These are phyloP conservation scores for Plantago ovata DNA, from an alignment of 257 asterid genomes.

Conservation along the genomic window DNA sequence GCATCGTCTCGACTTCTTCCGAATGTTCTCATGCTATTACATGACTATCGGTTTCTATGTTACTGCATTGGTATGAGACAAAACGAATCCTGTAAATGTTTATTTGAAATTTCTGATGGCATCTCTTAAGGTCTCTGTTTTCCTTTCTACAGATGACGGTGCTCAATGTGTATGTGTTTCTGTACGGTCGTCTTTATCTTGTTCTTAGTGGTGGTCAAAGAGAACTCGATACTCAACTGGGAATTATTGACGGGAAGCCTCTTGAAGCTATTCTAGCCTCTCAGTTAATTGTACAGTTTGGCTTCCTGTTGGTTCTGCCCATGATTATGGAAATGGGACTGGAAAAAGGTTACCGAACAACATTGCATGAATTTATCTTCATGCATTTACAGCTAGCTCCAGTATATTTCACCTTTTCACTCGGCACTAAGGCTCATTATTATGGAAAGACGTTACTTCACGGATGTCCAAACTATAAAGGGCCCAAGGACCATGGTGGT, in stretches of 20 bases:
- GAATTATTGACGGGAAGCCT: constrained; percentile 53
- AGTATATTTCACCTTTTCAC: constrained; percentile 90
- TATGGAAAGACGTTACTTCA: constrained; percentile 91
- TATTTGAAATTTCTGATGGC: constrained; percentile 6
- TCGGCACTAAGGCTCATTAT: constrained; percentile 91
- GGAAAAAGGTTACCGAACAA: constrained; percentile 88
- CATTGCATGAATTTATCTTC: constrained; percentile 77
- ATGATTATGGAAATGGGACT: constrained; percentile 99
- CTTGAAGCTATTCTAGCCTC: constrained; percentile 91
- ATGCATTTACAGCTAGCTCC: constrained; percentile 97
- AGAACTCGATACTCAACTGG: constrained; percentile 60
- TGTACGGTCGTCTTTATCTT: constrained; percentile 94
- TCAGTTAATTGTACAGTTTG: constrained; percentile 91
- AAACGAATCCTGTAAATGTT: constrained; percentile 2
- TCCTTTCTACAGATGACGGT: constrained; percentile 74
- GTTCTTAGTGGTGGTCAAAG: constrained; percentile 91
- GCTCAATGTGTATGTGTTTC: constrained; percentile 88
- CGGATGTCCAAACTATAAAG: constrained; percentile 79
- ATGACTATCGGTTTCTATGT: constrained; percentile 93
- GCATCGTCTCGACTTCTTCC: constrained; percentile 93
- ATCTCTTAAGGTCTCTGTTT: constrained; percentile 19
- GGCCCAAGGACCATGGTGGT: constrained; percentile 93
- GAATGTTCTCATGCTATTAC: constrained; percentile 91
- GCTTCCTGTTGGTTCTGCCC: constrained; percentile 89
- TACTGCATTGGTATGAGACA: constrained; percentile 73